Percentiles rank a stretch among this genome's conserved stretches.
phyloP scores from a whole-genome alignment of 768 basidiomycete genomes.

The Mycena metata region DNA sequence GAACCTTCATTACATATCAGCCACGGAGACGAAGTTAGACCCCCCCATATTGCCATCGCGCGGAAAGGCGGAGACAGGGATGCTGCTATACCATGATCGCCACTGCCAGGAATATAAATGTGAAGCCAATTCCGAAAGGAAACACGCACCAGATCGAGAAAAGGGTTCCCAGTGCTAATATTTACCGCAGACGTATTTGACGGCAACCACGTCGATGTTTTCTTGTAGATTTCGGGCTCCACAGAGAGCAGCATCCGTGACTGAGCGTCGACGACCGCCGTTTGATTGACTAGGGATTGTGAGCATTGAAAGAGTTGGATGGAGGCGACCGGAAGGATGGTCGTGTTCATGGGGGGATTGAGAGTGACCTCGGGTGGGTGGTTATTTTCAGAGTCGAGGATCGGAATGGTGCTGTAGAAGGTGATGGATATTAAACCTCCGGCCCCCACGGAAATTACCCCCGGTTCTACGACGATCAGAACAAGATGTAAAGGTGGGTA shows the following conservation, averaged over 20 bases:
- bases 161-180: neutral
- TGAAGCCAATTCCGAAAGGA: too few species aligned
- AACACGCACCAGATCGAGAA: constrained; percentile 2
- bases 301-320: constrained; percentile 15
- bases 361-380: neutral
- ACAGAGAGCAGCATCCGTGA: neutral
- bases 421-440: too few species aligned
- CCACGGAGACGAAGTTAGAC: too few species aligned
- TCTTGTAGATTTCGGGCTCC: neutral
- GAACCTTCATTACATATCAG: too few species aligned
- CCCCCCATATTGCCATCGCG: too few species aligned
- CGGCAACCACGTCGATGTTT: constrained; percentile 8
- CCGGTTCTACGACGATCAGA: too few species aligned
- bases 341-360: neutral
- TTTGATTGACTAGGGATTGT: constrained; percentile 8
- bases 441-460: too few species aligned
- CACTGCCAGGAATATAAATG: neutral
- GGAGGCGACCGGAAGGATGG: neutral
- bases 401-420: constrained; percentile 11
- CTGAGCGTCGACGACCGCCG: constrained; percentile 5
- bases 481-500: neutral
- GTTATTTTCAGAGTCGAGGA: neutral
- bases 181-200: too few species aligned
- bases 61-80: neutral
- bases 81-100: neutral